A percentile compares a stretch with the other conserved stretches of the same genome.
Conservation (phyloP, 2,329 filamentous ascomycete species). For the Microcera coccophila region DNA sequence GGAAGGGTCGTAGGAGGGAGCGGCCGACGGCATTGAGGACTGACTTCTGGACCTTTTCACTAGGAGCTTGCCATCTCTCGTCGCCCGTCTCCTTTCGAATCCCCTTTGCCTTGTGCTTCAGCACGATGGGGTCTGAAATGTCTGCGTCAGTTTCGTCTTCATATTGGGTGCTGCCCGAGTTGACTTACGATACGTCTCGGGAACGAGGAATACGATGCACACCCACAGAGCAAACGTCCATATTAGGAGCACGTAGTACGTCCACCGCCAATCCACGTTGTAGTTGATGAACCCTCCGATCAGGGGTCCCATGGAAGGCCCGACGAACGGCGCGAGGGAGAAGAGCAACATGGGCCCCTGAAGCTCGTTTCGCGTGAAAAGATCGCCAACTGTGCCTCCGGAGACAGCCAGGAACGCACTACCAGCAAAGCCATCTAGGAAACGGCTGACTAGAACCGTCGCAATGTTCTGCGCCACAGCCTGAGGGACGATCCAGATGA, state of each 20-base stretch:
- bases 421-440: constrained; percentile 70
- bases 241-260: constrained; percentile 79
- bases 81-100: constrained; percentile 75
- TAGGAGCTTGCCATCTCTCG: constrained; percentile 68
- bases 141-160: constrained; percentile 5
- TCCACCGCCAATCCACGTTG: constrained; percentile 72
- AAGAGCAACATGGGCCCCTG: constrained; percentile 82
- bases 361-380: constrained; percentile 66
- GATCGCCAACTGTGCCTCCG: constrained; percentile 79
- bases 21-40: constrained; percentile 57
- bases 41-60: constrained; percentile 68
- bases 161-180: not conserved
- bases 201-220: constrained; percentile 67
- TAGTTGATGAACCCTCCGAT: constrained; percentile 81
- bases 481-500: constrained; percentile 77
- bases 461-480: constrained; percentile 78
- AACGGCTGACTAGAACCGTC: constrained; percentile 73
- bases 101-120: constrained; percentile 66
- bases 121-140: constrained; percentile 56
- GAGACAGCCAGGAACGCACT: constrained; percentile 69
- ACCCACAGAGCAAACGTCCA: constrained; percentile 66
- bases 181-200: constrained; percentile 73
- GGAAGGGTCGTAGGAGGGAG: constrained; percentile 66
- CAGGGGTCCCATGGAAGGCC: constrained; percentile 57
- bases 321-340: constrained; percentile 60